phyloP scores from a whole-genome alignment of 176 grass and related monocot genomes.

The Saccharum officinarum region DNA sequence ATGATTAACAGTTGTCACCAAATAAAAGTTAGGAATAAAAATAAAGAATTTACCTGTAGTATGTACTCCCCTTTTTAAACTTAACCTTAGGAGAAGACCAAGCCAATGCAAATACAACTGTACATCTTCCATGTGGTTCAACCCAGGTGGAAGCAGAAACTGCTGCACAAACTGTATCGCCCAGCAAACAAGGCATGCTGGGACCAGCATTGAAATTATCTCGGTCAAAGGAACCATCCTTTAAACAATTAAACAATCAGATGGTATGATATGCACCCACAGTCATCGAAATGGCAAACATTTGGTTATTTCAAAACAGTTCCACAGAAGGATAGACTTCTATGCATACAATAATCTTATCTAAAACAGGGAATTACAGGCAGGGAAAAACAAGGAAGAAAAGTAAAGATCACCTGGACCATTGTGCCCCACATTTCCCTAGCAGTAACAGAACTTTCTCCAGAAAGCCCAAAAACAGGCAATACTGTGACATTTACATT shows the following conservation, averaged over 20 bases:
- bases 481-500: constrained; percentile 89
- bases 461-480: constrained; percentile 86
- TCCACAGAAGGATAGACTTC: background rate
- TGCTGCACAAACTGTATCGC: constrained; percentile 85
- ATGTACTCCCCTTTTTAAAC: constrained; percentile 87
- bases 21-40: background rate
- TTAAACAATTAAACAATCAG: constrained; percentile 40
- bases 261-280: constrained; percentile 9
- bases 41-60: constrained; percentile 62
- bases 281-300: constrained; percentile 15
- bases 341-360: constrained; percentile 17
- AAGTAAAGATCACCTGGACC: constrained; percentile 55
- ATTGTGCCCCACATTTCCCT: constrained; percentile 90
- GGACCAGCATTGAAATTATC: constrained; percentile 73
- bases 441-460: constrained; percentile 79
- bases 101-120: constrained; percentile 74
- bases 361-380: background rate
- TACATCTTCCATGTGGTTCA: constrained; percentile 89
- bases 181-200: constrained; percentile 63
- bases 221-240: constrained; percentile 84
- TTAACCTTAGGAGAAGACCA: constrained; percentile 91
- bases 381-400: background rate
- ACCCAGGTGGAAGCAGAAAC: constrained; percentile 97
- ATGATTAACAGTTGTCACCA: constrained; percentile 6
- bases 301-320: constrained; percentile 22